Evolutionary conservation across 192 early-diverging fungal species (phyloP), one percentile per base, ranked within the genome.

Genomic region (Mortierella alpina): DNA sequence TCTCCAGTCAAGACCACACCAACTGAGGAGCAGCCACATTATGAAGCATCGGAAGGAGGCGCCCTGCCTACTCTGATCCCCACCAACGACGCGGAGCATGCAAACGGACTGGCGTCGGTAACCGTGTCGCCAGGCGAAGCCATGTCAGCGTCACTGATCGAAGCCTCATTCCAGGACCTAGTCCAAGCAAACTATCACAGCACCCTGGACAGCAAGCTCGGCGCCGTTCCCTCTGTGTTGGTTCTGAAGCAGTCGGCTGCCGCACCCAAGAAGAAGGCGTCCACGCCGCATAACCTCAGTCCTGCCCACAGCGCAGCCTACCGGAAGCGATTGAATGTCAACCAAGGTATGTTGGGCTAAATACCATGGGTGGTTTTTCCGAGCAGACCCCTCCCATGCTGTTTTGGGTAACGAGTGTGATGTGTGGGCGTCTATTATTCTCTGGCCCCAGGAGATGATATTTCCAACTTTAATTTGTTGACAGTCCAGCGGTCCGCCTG

Each of bases 311-410:
- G 68, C 41, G 69, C 77, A 46, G 57, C 77, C 4, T 80, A 80
- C 39, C 64, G 77, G n/a, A 80, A 80, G 22, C 57, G 77, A 17
- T n/a, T 80, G 48, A 80, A 80, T 64, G 77, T 80, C 23, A 80
- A 80, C 20, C 77, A 80, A 80, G 77, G 77, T 80, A 72, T 51
- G 15, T 22, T 31, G 31, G 31, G 31, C 31, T 31, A 31, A 31
- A 31, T 31, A 3, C 31, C 31, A 31, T 31, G 31, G 31, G 3
- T 31, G 31, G 31, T 31, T 31, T 31, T 31, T 31, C 31, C 31
- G 31, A 31, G 31, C 31, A 31, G 31, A 31, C 31, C 31, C 31
- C 31, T 31, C 31, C 31, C 31, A 31, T 31, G 31, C 31, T 31
- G 31, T 31, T 31, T 31, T 31, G 31, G 31, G 3, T 31, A 31